phyloP scores from a whole-genome alignment of 2,329 filamentous ascomycete species.

The Talaromyces verruculosus region DNA sequence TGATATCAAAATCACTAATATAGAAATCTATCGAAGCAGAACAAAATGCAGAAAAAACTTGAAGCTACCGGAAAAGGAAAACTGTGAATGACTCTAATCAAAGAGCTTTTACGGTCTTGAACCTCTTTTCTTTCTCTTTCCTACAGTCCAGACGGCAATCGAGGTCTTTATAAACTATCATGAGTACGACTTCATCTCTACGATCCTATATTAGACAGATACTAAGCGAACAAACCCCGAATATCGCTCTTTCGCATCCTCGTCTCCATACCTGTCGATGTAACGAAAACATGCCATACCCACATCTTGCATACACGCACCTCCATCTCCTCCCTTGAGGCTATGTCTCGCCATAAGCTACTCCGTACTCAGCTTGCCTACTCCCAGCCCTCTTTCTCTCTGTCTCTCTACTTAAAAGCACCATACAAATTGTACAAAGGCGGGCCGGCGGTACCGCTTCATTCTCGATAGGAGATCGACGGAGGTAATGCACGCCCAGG shows the following conservation, averaged over 20 bases:
- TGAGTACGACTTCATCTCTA: neutral
- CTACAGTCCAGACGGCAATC: neutral
- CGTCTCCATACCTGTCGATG: neutral
- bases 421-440: neutral
- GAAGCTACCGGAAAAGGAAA: neutral
- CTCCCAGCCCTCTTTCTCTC: neutral
- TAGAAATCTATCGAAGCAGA: neutral
- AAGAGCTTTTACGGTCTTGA: neutral
- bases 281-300: neutral
- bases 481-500: neutral
- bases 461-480: neutral
- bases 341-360: neutral
- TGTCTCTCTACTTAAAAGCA: too few relatives aligned
- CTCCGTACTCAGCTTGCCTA: neutral
- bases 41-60: neutral
- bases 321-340: neutral
- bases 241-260: neutral
- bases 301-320: neutral
- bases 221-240: neutral
- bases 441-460: constrained; percentile 3
- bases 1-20: neutral
- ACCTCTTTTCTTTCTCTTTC: neutral
- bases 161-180: constrained; percentile 7
- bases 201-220: neutral
- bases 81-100: neutral